phyloP scores from a whole-genome alignment of 306 rosid genomes.

The Castanea mollissima region DNA sequence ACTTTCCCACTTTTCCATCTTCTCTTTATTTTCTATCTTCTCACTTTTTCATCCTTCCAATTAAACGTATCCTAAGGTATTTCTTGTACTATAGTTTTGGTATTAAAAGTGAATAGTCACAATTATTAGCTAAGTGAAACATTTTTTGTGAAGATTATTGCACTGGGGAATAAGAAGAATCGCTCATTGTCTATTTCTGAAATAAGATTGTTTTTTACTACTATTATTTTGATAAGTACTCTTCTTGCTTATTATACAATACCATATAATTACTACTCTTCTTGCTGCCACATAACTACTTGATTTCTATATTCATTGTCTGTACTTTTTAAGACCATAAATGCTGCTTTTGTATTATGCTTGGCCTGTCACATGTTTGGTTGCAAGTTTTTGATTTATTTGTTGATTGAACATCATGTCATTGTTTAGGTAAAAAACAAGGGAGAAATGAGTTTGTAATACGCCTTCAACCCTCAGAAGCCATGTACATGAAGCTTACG shows the following conservation, averaged over 20 bases:
- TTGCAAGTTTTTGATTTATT: not conserved
- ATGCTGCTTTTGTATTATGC: not conserved
- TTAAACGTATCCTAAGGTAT: no score
- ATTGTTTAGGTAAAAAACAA: conserved; percentile 72
- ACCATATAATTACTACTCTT: not conserved
- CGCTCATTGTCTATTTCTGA: conserved; percentile 9
- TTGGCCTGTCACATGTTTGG: conserved; percentile 7
- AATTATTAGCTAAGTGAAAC: not conserved
- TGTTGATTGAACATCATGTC: conserved; percentile 3
- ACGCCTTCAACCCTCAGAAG: conserved; percentile 80
- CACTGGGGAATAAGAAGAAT: not conserved
- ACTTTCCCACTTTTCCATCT: no score
- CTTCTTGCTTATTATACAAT: not conserved
- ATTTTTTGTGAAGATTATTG: conserved; percentile 9
- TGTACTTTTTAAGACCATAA: not conserved
- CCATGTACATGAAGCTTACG: conserved; percentile 89
- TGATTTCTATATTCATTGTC: not conserved
- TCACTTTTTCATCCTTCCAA: no score
- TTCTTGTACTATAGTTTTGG: not conserved
- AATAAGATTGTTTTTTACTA: not conserved
- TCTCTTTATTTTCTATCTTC: no score
- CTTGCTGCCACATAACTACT: not conserved
- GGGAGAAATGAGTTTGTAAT: conserved; percentile 93
- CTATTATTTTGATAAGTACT: no score
- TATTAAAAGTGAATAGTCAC: not conserved